These are phyloP conservation scores for Stagonosporopsis cucurbitacearum DNA, from an alignment of 2,329 filamentous ascomycete species.

Conservation along the genomic window DNA sequence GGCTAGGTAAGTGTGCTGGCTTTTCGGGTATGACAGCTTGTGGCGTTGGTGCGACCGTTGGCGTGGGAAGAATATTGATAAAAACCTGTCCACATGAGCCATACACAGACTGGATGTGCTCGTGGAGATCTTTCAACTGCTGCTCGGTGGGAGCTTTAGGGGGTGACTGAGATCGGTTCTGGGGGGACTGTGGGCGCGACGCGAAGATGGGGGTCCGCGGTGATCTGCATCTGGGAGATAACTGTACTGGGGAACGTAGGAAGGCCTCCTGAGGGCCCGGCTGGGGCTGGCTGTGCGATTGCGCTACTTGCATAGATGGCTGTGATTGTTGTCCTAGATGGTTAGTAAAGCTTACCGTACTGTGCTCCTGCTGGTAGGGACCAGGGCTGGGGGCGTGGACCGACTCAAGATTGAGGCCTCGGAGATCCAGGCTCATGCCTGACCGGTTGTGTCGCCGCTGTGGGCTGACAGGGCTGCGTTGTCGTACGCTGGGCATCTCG, in stretches of 20 bases:
- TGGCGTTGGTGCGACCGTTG: constrained; percentile 55
- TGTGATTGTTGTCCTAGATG: constrained; percentile 66
- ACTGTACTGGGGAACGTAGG: constrained; percentile 48
- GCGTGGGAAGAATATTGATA: constrained; percentile 59
- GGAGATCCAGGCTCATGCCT: constrained; percentile 80
- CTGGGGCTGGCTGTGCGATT: constrained; percentile 84
- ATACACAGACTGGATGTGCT: constrained; percentile 54
- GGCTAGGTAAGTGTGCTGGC: constrained; percentile 46
- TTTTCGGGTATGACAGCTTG: constrained; percentile 59
- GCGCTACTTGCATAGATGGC: constrained; percentile 87
- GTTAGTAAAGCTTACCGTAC: constrained; percentile 64
- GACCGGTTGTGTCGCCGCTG: constrained; percentile 69
- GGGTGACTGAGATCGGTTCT: constrained; percentile 43
- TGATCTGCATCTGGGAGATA: constrained; percentile 42
- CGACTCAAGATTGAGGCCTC: constrained; percentile 63
- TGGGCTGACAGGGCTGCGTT: constrained; percentile 65
- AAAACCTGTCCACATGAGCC: constrained; percentile 51
- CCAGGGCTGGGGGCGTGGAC: constrained; percentile 34
- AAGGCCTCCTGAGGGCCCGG: constrained; percentile 65
- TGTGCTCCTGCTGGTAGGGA: constrained; percentile 58
- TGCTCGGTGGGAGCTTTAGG: constrained; percentile 48
- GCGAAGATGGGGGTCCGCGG: constrained; percentile 45
- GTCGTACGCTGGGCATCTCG: constrained; percentile 74
- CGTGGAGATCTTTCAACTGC: constrained; percentile 51
- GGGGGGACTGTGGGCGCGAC: constrained; percentile 42